Evolutionary conservation across 2,329 filamentous ascomycete species (phyloP).

Genomic region (Trichoderma sp.): DNA sequence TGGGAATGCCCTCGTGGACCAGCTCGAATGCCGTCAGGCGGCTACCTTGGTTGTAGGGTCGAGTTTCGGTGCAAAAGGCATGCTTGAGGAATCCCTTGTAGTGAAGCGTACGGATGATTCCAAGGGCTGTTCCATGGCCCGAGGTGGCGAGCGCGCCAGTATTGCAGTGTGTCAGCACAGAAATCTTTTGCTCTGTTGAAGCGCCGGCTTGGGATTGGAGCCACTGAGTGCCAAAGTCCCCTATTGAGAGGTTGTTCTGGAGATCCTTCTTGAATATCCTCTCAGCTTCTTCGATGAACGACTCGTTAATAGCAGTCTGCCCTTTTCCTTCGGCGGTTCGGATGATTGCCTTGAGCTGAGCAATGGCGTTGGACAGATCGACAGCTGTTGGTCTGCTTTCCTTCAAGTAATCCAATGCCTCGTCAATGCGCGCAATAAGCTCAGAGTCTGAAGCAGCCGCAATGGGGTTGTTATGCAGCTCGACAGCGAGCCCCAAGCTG

Average conservation of each 20-base stretch:
- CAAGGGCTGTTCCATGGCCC: constrained; percentile 94
- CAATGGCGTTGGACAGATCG: constrained; percentile 87
- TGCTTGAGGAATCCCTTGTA: constrained; percentile 67
- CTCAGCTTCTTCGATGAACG: constrained; percentile 80
- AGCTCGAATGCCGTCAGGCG: constrained; percentile 94
- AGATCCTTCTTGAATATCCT: constrained; percentile 85
- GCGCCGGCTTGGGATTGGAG: constrained; percentile 62
- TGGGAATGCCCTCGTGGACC: constrained; percentile 88
- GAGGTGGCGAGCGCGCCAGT: constrained; percentile 96
- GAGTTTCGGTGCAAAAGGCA: constrained; percentile 94
- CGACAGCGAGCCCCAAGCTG: constrained; percentile 81
- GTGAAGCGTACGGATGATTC: constrained; percentile 85
- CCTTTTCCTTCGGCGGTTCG: constrained; percentile 48
- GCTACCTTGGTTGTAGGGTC: constrained; percentile 97
- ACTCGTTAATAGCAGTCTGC: constrained; percentile 59
- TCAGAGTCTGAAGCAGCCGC: constrained; percentile 52
- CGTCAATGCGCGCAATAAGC: constrained; percentile 70
- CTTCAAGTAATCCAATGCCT: constrained; percentile 82
- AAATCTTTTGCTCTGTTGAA: constrained; percentile 55
- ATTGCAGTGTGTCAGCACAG: constrained; percentile 97
- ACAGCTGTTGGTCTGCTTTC: constrained; percentile 92
- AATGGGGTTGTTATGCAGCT: constrained; percentile 61
- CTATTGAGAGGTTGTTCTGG: constrained; percentile 83
- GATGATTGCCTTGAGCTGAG: constrained; percentile 70
- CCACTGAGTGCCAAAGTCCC: constrained; percentile 80